Base-by-base conservation (phyloP, 148 eudicot species). In the Diospyros lotus region DNA sequence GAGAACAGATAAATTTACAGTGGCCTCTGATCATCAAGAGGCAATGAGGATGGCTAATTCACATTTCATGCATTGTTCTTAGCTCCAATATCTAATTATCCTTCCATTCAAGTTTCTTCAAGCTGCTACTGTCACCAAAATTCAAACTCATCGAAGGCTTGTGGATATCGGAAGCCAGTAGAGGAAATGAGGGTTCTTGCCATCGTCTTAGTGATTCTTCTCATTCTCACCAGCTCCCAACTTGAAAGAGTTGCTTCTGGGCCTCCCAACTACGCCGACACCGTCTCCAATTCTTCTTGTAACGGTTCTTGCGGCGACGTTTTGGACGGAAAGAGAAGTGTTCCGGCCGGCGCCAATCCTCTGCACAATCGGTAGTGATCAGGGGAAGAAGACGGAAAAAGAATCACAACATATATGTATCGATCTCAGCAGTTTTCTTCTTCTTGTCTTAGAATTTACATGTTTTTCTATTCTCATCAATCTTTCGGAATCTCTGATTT, bases 301-400 rank as follows among this genome's bases (percentile, higher is more conserved):
- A 51, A 63, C 7, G 45, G 66, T 73, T 73, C 76, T 2, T 48
- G 67, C 55, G 64, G 64, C n/a, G 43, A 10, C 9, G 9, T 51
- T n/a, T n/a, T n/a, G 0, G 76, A 74, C 13, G 76, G 52, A 55
- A 74, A 63, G 68, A 63, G 76, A 6, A 61, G 76, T 10, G 46
- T 64, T 9, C 76, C 76, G 14, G 4, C 76, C 0, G 76, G 76
- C 50, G 68, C 60, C 14, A 64, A 74, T 74, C 76, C 76, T 63
- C 67, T 74, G 51, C 76, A 74, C 41, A 74, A 74, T 51, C 63
- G 51, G 58, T 74, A 73, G 73, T 39, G 61, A 51, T 15, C 50
- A 48, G 9, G 45, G 41, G 41, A 56, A 63, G 4, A 13, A 54
- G 42, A 12, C 9, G 3, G 10, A 14, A 28, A 39, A 11, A 3